Percentiles rank a stretch among this genome's conserved stretches.
phyloP scores from a whole-genome alignment of 1,139 yeast species.

The Scheffersomyces lignicola region DNA sequence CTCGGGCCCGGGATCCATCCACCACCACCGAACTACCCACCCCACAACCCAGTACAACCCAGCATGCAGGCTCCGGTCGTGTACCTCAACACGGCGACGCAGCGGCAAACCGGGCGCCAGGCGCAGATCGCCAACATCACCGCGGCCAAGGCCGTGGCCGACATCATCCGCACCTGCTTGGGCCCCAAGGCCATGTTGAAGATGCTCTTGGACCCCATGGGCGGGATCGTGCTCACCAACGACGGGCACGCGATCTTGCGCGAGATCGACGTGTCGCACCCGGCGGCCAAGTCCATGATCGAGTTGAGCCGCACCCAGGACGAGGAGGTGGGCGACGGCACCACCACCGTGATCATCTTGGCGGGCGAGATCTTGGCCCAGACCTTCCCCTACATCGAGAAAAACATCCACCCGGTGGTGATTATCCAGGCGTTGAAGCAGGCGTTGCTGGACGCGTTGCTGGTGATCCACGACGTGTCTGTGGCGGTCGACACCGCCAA shows the following conservation, averaged over 20 bases:
- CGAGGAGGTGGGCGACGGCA: constrained; percentile 99
- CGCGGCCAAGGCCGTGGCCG: constrained; percentile 98
- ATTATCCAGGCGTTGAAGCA: constrained; percentile 92
- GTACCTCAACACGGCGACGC: constrained; percentile 73
- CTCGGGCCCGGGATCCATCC: constrained; percentile 3
- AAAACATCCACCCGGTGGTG: constrained; percentile 94
- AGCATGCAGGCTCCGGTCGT: constrained; percentile 54
- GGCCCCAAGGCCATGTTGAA: constrained; percentile 99
- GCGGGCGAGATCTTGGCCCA: constrained; percentile 98
- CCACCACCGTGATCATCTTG: constrained; percentile 89
- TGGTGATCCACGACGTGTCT: constrained; percentile 81
- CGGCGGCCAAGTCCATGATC: constrained; percentile 98
- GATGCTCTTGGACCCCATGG: constrained; percentile 98
- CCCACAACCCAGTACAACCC: constrained; percentile 2
- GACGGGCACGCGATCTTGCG: constrained; percentile 95
- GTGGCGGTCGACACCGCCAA: constrained; percentile 80
- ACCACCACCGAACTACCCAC: constrained; percentile 1
- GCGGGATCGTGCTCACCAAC: constrained; percentile 95
- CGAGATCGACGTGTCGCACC: constrained; percentile 91
- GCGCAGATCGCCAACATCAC: constrained; percentile 97
- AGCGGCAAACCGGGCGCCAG: constrained; percentile 94
- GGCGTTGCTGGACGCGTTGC: constrained; percentile 88
- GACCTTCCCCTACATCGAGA: constrained; percentile 89
- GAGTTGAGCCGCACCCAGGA: constrained; percentile 97
- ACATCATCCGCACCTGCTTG: constrained; percentile 93